Percentiles rank a stretch among this genome's conserved stretches.
phyloP scores from a whole-genome alignment of 2,329 filamentous ascomycete genomes.

The Cylindrodendrum hubeiense region DNA sequence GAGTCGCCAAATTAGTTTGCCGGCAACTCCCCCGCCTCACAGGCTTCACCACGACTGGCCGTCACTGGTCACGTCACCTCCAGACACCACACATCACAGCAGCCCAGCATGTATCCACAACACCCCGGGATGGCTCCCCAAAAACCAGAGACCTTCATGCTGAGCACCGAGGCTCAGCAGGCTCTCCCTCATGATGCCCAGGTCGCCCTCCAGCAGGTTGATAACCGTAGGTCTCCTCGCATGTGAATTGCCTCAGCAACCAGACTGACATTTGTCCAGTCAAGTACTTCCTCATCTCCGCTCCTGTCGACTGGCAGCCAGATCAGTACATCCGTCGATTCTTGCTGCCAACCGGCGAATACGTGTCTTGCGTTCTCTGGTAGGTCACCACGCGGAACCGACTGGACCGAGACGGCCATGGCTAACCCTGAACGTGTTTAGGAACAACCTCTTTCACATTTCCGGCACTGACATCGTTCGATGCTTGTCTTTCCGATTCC shows the following conservation, averaged over 20 bases:
- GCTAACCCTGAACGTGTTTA: conserved; percentile 23
- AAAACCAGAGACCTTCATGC: conserved; percentile 98
- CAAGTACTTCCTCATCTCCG: conserved; percentile 99
- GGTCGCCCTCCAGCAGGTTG: conserved; percentile 97
- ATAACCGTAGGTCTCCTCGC: conserved; percentile 79
- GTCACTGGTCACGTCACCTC: conserved; percentile 42
- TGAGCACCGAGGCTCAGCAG: conserved; percentile 97
- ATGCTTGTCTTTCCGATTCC: conserved; percentile 97
- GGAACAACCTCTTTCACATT: conserved; percentile 98
- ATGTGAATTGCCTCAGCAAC: conserved; percentile 10
- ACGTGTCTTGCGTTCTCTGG: conserved; percentile 98
- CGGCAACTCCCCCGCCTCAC: conserved; percentile 30
- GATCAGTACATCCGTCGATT: conserved; percentile 98
- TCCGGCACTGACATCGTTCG: conserved; percentile 98
- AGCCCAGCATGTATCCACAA: conserved; percentile 79
- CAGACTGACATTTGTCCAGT: conserved; percentile 65
- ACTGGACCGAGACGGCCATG: background rate
- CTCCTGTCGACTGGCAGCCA: conserved; percentile 95
- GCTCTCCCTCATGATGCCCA: conserved; percentile 96
- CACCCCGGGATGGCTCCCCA: conserved; percentile 91
- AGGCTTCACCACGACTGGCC: conserved; percentile 41
- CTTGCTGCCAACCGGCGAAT: conserved; percentile 95
- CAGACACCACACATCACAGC: conserved; percentile 34
- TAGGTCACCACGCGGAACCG: conserved; percentile 24
- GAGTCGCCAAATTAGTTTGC: conserved; percentile 29